phyloP scores from a whole-genome alignment of 176 grass and related monocot genomes.

The Tillandsia leiboldiana region DNA sequence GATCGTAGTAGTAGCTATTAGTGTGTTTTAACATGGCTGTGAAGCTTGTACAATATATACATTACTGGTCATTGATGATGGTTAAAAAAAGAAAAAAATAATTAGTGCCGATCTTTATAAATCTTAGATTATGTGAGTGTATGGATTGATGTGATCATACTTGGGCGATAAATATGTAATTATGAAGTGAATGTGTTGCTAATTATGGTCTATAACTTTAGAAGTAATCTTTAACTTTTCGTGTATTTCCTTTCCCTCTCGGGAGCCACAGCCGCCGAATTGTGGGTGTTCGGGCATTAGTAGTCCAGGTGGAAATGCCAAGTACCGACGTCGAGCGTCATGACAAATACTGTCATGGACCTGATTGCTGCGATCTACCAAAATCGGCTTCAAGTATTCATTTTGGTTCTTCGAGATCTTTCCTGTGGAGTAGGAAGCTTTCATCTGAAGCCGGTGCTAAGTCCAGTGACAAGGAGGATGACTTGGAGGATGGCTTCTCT shows the following conservation, averaged over 20 bases:
- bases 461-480: constrained; percentile 11
- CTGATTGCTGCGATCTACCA: not conserved
- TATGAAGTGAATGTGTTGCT: not conserved
- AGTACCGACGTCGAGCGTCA: not conserved
- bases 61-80: too few species aligned
- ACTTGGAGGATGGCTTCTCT: constrained; percentile 25
- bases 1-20: too few species aligned
- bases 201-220: not conserved
- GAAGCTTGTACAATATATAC: too few species aligned
- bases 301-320: not conserved
- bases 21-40: too few species aligned
- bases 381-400: not conserved
- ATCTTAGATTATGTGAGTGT: not conserved
- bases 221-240: not conserved
- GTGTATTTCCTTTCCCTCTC: not conserved
- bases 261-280: not conserved
- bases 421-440: constrained; percentile 3
- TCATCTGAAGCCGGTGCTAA: constrained; percentile 13
- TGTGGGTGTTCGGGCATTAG: not conserved
- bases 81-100: too few species aligned
- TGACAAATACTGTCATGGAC: not conserved
- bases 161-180: not conserved
- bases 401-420: not conserved
- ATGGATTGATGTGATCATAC: not conserved
- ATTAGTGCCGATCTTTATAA: too few species aligned